Conservation (phyloP, 2,329 filamentous ascomycete species). For the Calycina herbarum region DNA sequence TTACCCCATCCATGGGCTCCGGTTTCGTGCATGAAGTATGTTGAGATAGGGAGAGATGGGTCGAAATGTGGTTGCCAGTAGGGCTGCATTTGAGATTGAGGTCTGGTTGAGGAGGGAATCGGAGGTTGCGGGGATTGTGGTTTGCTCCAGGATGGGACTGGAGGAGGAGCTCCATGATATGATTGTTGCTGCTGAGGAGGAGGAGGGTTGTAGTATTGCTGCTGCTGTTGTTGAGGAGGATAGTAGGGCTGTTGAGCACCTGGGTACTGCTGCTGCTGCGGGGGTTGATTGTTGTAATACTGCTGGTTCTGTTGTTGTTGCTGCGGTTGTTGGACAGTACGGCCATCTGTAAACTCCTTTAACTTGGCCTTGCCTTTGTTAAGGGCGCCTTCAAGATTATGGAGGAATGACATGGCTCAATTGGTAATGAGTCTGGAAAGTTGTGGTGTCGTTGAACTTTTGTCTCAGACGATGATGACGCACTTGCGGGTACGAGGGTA, state of each 20-base stretch:
- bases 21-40: slow-evolving; percentile 55
- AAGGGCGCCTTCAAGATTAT: slow-evolving; percentile 12
- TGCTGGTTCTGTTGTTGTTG: slow-evolving; percentile 8
- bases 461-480: background rate
- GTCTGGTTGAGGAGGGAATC: slow-evolving; percentile 8
- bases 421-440: background rate
- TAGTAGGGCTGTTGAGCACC: slow-evolving; percentile 1
- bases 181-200: slow-evolving; percentile 9
- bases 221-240: slow-evolving; percentile 2
- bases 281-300: background rate
- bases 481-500: background rate
- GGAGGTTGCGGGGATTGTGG: slow-evolving; percentile 4
- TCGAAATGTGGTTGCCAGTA: slow-evolving; percentile 57
- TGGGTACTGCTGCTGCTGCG: slow-evolving; percentile 3
- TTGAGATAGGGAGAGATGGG: slow-evolving; percentile 46
- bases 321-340: background rate
- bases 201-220: slow-evolving; percentile 8
- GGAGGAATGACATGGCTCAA: slow-evolving; percentile 10
- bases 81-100: background rate
- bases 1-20: slow-evolving; percentile 64
- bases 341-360: slow-evolving; percentile 12
- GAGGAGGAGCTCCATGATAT: background rate
- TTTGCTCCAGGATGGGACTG: background rate
- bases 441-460: background rate
- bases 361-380: slow-evolving; percentile 16